Evolutionary conservation across 371 early-diverging fungal species (phyloP).

Genomic region (Mortierella sp.): DNA sequence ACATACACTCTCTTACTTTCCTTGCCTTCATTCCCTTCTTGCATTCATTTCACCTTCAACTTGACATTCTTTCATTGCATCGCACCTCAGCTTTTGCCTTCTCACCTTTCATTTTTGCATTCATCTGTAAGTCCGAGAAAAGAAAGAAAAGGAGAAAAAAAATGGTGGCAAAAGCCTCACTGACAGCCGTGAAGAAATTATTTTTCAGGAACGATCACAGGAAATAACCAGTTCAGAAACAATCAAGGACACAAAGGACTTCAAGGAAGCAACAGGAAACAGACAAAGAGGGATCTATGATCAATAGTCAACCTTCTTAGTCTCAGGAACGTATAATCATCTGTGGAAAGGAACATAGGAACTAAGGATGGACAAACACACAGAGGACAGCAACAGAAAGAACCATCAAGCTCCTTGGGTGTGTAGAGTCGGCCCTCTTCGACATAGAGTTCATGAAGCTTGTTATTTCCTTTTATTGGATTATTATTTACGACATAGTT

Average conservation of each 20-base stretch:
- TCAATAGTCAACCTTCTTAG: background rate
- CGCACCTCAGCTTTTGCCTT: background rate
- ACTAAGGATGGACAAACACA: background rate
- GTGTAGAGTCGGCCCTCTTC: background rate
- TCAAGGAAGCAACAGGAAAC: background rate
- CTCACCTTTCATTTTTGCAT: background rate
- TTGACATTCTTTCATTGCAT: background rate
- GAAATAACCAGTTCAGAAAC: background rate
- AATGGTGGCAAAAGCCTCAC: no score
- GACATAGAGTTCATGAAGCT: constrained; percentile 5
- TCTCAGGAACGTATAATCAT: background rate
- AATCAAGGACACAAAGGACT: background rate
- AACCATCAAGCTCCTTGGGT: no score
- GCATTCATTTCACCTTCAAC: background rate
- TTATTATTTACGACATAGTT: background rate
- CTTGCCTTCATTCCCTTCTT: background rate
- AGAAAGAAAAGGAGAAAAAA: background rate
- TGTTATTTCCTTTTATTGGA: constrained; percentile 1
- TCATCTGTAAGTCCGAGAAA: background rate
- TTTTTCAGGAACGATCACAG: background rate
- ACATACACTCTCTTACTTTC: background rate
- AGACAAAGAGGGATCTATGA: background rate
- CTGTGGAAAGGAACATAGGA: background rate
- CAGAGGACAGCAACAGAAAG: background rate
- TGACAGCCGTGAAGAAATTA: background rate